Base-by-base conservation (phyloP, 208 protist genomes). In the Crithidia fasciculata region DNA sequence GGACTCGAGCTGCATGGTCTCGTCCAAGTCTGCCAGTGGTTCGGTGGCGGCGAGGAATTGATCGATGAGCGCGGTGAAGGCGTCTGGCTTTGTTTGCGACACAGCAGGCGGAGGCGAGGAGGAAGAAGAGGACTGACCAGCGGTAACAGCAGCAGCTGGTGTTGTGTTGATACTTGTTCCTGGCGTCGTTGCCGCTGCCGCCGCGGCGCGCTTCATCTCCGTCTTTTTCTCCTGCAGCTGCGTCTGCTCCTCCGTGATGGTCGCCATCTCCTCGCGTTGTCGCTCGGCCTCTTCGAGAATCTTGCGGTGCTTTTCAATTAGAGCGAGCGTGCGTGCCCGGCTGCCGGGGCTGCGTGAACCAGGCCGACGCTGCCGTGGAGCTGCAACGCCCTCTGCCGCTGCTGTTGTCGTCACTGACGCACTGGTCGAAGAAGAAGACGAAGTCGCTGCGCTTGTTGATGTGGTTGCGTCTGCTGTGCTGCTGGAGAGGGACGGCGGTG, bases 21-120 rank as follows among this genome's bases (percentile, higher is more conserved):
- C 91, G 49, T 95, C 91, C 43, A 88, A 56, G 66, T 95, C 91
- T 8, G 87, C 82, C 39, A 91, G 78, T 7, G 91, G 86, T 39
- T 70, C 67, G 13, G 86, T 81, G 58, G 73, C 66, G 37, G 76
- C 70, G 28, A 80, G 69, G 56, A 80, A 80, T 18, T 74, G 66
- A 18, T 76, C 74, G 47, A 80, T 63, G 53, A 84, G 70, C n/a
- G 65, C 49, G 8, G 64, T 74, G 70, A 80, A 80, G 57, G 45
- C 60, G 40, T 78, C 78, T n/a, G 59, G 53, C 19, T 66, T 53
- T 16, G 55, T 52, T 5, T 28, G 52, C 18, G 28, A 28, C 28
- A 28, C 28, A 28, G 28, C 28, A 28, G 28, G 28, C 28, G 28
- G 28, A 28, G 28, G 28, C 28, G 28, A 28, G 28, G 28, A 28